phyloP scores from a whole-genome alignment of 2,329 filamentous ascomycete genomes.

The Talaromyces sp. region DNA sequence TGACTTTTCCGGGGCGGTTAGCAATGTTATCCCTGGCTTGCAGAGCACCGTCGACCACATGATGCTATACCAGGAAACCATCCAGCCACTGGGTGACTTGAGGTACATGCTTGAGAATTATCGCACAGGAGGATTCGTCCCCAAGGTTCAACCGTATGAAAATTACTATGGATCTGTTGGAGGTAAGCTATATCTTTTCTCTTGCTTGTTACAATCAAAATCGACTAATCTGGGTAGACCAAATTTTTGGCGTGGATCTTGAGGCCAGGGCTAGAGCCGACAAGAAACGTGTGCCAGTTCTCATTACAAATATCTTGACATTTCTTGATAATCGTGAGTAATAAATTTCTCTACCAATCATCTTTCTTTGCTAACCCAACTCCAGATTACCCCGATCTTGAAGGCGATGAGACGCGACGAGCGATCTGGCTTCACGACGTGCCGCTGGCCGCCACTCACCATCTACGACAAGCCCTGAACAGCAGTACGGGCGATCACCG shows the following conservation, averaged over 20 bases:
- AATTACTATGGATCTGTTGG: constrained; percentile 99
- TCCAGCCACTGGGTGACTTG: constrained; percentile 86
- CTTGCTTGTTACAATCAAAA: constrained; percentile 2
- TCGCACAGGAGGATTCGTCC: constrained; percentile 85
- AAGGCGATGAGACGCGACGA: constrained; percentile 87
- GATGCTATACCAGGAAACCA: constrained; percentile 98
- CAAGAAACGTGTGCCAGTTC: constrained; percentile 86
- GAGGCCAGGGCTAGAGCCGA: constrained; percentile 89
- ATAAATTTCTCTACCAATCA: neutral
- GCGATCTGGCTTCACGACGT: constrained; percentile 94
- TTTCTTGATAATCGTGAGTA: constrained; percentile 76
- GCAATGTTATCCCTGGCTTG: constrained; percentile 93
- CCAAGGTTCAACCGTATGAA: constrained; percentile 87
- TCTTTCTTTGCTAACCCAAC: neutral
- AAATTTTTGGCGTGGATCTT: constrained; percentile 97
- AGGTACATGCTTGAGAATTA: constrained; percentile 96
- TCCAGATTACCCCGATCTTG: constrained; percentile 85
- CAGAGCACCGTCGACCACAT: constrained; percentile 97
- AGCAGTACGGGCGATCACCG: constrained; percentile 73
- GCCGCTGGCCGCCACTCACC: constrained; percentile 75
- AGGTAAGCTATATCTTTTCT: constrained; percentile 34
- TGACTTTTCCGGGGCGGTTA: constrained; percentile 94
- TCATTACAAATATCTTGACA: constrained; percentile 87
- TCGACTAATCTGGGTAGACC: constrained; percentile 48
- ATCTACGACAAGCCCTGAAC: constrained; percentile 76